Percentiles rank a stretch among this genome's conserved stretches.
Conservation (phyloP, 192 early-diverging fungal species). For the Dispira simplex region DNA sequence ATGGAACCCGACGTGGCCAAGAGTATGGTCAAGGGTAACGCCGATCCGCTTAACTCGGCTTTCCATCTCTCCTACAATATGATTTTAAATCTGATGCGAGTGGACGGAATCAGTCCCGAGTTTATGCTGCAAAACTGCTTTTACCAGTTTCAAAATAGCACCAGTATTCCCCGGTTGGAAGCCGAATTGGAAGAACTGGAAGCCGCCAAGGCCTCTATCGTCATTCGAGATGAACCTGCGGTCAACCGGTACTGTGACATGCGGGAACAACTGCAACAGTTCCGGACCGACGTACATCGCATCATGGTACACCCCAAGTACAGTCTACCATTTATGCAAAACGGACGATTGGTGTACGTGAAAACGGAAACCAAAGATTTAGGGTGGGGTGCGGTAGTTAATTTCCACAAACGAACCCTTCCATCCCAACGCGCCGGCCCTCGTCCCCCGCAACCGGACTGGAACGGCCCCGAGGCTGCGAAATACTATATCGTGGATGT, state of each 20-base stretch:
- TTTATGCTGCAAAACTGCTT: slow-evolving; percentile 86
- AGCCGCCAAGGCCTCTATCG: not conserved
- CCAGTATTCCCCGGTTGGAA: slow-evolving; percentile 65
- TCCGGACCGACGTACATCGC: slow-evolving; percentile 45
- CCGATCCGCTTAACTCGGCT: slow-evolving; percentile 78
- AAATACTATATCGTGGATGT: slow-evolving; percentile 69
- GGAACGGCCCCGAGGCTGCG: slow-evolving; percentile 17
- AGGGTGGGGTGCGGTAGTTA: slow-evolving; percentile 86
- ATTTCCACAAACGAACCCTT: slow-evolving; percentile 37
- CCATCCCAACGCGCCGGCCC: slow-evolving; percentile 13
- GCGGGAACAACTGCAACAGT: slow-evolving; percentile 46
- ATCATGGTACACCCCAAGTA: slow-evolving; percentile 73
- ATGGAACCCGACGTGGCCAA: slow-evolving; percentile 87
- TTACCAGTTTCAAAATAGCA: slow-evolving; percentile 80
- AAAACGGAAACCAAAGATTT: slow-evolving; percentile 50
- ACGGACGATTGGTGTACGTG: slow-evolving; percentile 63
- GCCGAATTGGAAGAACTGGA: slow-evolving; percentile 18
- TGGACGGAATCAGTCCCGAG: slow-evolving; percentile 87
- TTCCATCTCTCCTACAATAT: slow-evolving; percentile 96
- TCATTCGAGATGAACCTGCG: slow-evolving; percentile 50
- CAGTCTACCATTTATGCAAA: slow-evolving; percentile 69
- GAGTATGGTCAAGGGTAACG: slow-evolving; percentile 78
- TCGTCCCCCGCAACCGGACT: slow-evolving; percentile 12
- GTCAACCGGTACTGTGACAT: slow-evolving; percentile 65
- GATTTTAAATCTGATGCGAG: slow-evolving; percentile 87